phyloP scores from a whole-genome alignment of 2,329 filamentous ascomycete species.

The Pezicula radicicola region DNA sequence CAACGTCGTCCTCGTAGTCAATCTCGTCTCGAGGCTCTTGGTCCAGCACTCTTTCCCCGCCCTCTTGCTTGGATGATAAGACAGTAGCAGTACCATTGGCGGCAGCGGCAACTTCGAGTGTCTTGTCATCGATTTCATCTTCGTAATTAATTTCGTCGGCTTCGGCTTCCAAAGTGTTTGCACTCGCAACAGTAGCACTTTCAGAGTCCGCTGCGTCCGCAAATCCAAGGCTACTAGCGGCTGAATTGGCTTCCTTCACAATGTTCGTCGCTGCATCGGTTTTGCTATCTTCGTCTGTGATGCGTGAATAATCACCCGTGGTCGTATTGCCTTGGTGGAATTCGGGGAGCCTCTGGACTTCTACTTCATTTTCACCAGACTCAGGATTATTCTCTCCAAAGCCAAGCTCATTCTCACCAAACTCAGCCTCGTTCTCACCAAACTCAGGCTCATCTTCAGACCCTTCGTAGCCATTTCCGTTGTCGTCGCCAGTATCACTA shows the following conservation, averaged over 20 bases:
- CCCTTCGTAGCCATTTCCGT: background rate
- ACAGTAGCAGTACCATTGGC: background rate
- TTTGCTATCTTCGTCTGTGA: background rate
- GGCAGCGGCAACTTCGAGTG: background rate
- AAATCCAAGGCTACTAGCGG: background rate
- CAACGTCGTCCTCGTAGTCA: conserved; percentile 31
- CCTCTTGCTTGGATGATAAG: background rate
- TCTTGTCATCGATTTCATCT: conserved; percentile 1
- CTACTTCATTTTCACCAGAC: background rate
- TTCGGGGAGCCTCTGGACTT: conserved; percentile 3
- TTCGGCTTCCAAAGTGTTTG: conserved; percentile 5
- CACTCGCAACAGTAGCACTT: conserved; percentile 5
- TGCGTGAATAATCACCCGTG: no score
- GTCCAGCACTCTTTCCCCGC: conserved; percentile 2
- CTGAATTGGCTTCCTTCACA: background rate
- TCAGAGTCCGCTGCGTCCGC: conserved; percentile 4
- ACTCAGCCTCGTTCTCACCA: background rate
- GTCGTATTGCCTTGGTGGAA: background rate
- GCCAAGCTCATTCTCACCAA: background rate
- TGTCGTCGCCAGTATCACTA: no score
- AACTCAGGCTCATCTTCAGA: background rate
- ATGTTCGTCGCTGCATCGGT: background rate
- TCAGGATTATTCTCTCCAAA: background rate
- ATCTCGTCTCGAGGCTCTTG: conserved; percentile 28
- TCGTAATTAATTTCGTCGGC: conserved; percentile 25